Evolutionary conservation across 148 eudicot genomes (phyloP).

Genomic region (Suaeda aralocaspica): DNA sequence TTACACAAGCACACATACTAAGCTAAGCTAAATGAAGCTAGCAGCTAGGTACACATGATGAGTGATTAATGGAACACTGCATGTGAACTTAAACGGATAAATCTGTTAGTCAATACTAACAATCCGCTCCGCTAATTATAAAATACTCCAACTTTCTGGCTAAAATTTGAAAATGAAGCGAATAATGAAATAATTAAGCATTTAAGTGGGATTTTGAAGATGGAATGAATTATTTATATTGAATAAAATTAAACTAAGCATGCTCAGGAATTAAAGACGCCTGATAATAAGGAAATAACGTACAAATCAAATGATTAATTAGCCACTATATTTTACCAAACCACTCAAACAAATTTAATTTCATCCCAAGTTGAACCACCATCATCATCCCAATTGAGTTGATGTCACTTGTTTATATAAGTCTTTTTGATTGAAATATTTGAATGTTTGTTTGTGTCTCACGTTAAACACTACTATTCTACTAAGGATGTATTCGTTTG

Average conservation of each 20-base stretch:
- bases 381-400: background rate
- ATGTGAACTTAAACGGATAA: too few species aligned
- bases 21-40: too few species aligned
- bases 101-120: too few species aligned
- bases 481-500: background rate
- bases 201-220: too few species aligned
- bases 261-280: constrained; percentile 16
- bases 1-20: too few species aligned
- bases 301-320: background rate
- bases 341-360: background rate
- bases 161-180: background rate
- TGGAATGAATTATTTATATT: constrained; percentile 7
- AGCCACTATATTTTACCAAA: background rate
- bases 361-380: too few species aligned
- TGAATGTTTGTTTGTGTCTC: constrained; percentile 2
- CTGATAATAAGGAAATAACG: constrained; percentile 4
- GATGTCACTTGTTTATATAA: background rate
- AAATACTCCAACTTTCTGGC: background rate
- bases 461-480: background rate
- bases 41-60: too few species aligned
- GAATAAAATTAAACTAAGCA: constrained; percentile 1
- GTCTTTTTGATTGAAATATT: background rate
- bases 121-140: too few species aligned
- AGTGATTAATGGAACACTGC: too few species aligned
- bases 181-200: background rate